Base-by-base conservation (phyloP, 78 protist species). In the Dictyostelium intermedium region DNA sequence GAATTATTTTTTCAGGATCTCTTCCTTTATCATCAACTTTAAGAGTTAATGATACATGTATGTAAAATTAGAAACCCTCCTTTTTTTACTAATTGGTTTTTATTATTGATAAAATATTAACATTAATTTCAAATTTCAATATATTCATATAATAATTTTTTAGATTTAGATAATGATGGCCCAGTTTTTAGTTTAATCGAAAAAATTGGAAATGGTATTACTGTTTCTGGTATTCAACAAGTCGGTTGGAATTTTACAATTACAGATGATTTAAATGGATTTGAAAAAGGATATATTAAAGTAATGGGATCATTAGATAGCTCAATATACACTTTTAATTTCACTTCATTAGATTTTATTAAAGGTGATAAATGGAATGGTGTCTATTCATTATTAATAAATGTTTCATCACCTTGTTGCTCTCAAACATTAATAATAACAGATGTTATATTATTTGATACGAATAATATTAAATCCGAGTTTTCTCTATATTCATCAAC, bases 161-260 rank as follows among this genome's bases (percentile, higher is more conserved):
- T 14, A 50, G 61, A 61, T 61, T 61, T 61, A 25, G 72, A 61
- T 23, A 61, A 61, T 69, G 39, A 69, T 13, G 77, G 77, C 5
- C 77, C 77, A n/a, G 10, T 61, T 61, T 61, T 60, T 60, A 60
- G 11, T n/a, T 50, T 16, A 50, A 50, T 50, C 13, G 61, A 50
- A 50, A 50, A 50, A 11, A 50, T 50, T 16, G 70, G 3, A 6
- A 5, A 3, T 60, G 1, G 18, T 20, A 14, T 6, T 23, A 10
- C 3, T 7, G 0, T 27, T 10, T n/a, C 72, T 9, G 30, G 30
- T 61, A 61, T 1, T n/a, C 3, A 32, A 13, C 27, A 69, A 13
- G 4, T 69, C 14, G 77, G 82, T 37, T 78, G 84, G 84, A 25
- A 8, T 9, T 45, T 78, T 25, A 78, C 84, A 47, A 78, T 78